Percentiles rank a stretch among this genome's conserved stretches.
These are phyloP conservation scores for Pichia rugopelliculosa DNA, from an alignment of 805 yeast genomes.

Conservation along the genomic window DNA sequence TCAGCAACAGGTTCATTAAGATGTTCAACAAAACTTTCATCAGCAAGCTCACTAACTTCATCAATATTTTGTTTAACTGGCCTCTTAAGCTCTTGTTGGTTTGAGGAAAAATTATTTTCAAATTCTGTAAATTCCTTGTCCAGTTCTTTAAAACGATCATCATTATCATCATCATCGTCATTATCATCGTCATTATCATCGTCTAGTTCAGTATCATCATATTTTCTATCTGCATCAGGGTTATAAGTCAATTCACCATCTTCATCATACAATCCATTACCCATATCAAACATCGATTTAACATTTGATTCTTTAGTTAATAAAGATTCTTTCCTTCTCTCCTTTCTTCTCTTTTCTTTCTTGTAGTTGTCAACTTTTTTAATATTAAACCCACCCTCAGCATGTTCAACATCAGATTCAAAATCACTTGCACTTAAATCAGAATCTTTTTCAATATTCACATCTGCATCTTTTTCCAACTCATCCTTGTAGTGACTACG, in stretches of 20 bases:
- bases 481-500: slow-evolving; percentile 4
- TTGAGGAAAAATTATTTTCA: slow-evolving; percentile 8
- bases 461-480: neutral
- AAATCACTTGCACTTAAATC: slow-evolving; percentile 14
- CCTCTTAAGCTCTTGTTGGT: slow-evolving; percentile 1
- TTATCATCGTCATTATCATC: slow-evolving; percentile 4
- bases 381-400: neutral
- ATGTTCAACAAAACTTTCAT: too few relatives aligned
- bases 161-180: slow-evolving; percentile 12
- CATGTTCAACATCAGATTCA: slow-evolving; percentile 8
- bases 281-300: neutral
- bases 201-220: slow-evolving; percentile 15
- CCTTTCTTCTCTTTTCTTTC: neutral
- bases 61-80: too few relatives aligned
- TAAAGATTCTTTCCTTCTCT: neutral
- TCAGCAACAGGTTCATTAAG: too few relatives aligned
- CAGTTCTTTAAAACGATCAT: slow-evolving; percentile 7
- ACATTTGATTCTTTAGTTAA: neutral
- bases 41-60: too few relatives aligned
- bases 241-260: slow-evolving; percentile 1
- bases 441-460: slow-evolving; percentile 10
- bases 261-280: neutral
- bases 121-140: slow-evolving; percentile 13
- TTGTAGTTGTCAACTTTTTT: neutral
- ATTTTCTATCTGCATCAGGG: slow-evolving; percentile 3